Evolutionary conservation across 1,284 basidiomycete genomes (phyloP).

Genomic region (Ceratobasidium sp.): DNA sequence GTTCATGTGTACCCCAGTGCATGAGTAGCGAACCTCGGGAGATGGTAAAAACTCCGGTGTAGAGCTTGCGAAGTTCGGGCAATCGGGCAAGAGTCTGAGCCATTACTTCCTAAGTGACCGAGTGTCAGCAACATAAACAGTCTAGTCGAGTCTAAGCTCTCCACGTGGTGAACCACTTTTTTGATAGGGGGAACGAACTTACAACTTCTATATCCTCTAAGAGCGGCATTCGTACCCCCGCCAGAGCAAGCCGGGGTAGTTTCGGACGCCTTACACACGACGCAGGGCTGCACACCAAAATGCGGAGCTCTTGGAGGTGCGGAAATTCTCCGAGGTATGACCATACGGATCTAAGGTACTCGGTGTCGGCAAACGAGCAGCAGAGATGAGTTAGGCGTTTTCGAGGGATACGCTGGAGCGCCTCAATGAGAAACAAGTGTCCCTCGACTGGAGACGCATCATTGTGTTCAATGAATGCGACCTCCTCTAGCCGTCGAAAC

Average conservation of each 20-base stretch:
- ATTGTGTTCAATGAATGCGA: slow-evolving; percentile 32
- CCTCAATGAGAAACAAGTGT: slow-evolving; percentile 31
- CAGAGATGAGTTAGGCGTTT: slow-evolving; percentile 33
- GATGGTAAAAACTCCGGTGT: slow-evolving; percentile 41
- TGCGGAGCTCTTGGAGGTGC: slow-evolving; percentile 41
- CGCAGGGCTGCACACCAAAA: slow-evolving; percentile 39
- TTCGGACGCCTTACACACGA: slow-evolving; percentile 38
- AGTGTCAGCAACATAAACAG: slow-evolving; percentile 26
- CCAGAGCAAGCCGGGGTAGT: slow-evolving; percentile 39
- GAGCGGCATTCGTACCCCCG: slow-evolving; percentile 36
- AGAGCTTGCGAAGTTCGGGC: slow-evolving; percentile 32
- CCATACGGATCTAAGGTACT: slow-evolving; percentile 35
- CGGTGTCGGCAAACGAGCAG: slow-evolving; percentile 35
- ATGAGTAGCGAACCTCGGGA: slow-evolving; percentile 36
- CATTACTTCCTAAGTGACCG: slow-evolving; percentile 27
- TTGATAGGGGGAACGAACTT: slow-evolving; percentile 36
- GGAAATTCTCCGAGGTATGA: slow-evolving; percentile 43
- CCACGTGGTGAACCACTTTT: slow-evolving; percentile 22
- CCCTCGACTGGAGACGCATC: slow-evolving; percentile 30
- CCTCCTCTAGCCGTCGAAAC: slow-evolving; percentile 19
- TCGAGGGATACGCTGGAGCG: slow-evolving; percentile 40
- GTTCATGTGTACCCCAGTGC: slow-evolving; percentile 37
- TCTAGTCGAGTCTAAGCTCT: slow-evolving; percentile 15
- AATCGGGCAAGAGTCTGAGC: slow-evolving; percentile 14
- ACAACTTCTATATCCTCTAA: slow-evolving; percentile 36